Conservation (phyloP, 2,329 filamentous ascomycete genomes). For the Aureobasidium pullulans region DNA sequence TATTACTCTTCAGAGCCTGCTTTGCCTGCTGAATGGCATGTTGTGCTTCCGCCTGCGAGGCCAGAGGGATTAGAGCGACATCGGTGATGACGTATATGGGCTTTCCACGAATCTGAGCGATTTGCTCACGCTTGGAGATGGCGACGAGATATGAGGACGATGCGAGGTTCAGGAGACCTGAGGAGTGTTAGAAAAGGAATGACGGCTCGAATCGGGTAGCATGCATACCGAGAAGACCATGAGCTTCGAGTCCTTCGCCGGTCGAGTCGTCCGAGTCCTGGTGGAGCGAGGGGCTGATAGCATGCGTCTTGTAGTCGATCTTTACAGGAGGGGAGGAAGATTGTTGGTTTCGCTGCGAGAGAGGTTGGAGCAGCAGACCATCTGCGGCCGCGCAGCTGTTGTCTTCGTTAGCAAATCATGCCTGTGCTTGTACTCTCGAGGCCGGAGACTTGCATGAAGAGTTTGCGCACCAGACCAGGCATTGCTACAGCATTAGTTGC, state of each 20-base stretch:
- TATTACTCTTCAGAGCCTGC: slow-evolving; percentile 35
- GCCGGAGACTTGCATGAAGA: slow-evolving; percentile 51
- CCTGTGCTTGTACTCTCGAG: neutral
- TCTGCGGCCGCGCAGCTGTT: slow-evolving; percentile 59
- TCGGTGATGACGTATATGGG: slow-evolving; percentile 84
- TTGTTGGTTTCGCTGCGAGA: slow-evolving; percentile 42
- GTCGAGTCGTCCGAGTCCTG: slow-evolving; percentile 32
- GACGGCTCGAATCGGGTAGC: too few relatives aligned
- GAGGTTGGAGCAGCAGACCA: slow-evolving; percentile 71
- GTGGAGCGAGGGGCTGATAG: slow-evolving; percentile 41
- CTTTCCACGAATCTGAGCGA: slow-evolving; percentile 75
- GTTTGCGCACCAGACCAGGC: slow-evolving; percentile 71
- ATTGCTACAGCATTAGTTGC: slow-evolving; percentile 38
- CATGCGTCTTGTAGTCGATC: slow-evolving; percentile 60
- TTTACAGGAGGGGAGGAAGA: slow-evolving; percentile 53
- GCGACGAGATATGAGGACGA: slow-evolving; percentile 72
- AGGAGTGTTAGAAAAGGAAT: neutral
- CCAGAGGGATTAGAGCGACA: slow-evolving; percentile 81
- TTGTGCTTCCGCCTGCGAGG: slow-evolving; percentile 66
- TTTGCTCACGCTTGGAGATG: slow-evolving; percentile 78
- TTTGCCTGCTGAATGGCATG: slow-evolving; percentile 60
- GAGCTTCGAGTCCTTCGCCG: slow-evolving; percentile 36
- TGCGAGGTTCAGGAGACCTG: slow-evolving; percentile 78
- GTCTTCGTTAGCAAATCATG: neutral
- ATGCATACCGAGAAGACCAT: slow-evolving; percentile 50